Conservation (phyloP, 2,329 filamentous ascomycete species). For the Trichocomaceae sp. region DNA sequence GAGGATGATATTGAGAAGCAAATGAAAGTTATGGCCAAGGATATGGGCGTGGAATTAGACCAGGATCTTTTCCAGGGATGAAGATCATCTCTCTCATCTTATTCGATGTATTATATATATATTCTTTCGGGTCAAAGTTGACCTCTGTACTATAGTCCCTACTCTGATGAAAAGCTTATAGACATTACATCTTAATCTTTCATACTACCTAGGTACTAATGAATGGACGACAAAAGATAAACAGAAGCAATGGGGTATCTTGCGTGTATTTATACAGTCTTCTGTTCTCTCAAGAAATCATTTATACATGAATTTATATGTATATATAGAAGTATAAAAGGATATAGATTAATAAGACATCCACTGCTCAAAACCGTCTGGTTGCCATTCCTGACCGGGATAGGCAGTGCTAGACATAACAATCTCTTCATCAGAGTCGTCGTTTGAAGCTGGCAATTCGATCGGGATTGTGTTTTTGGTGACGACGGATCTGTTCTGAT, state of each 20-base stretch:
- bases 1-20: slow-evolving; percentile 86
- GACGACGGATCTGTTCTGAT: slow-evolving; percentile 19
- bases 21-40: slow-evolving; percentile 82
- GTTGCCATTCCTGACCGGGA: slow-evolving; percentile 44
- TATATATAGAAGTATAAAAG: not conserved
- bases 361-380: slow-evolving; percentile 18
- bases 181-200: not conserved
- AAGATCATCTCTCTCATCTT: not conserved
- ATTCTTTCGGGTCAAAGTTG: not conserved
- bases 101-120: not conserved
- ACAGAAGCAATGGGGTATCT: too few relatives aligned
- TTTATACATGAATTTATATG: too few relatives aligned
- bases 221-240: too few relatives aligned
- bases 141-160: slow-evolving; percentile 10
- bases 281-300: too few relatives aligned
- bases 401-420: slow-evolving; percentile 45
- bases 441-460: slow-evolving; percentile 28
- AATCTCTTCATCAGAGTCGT: slow-evolving; percentile 41
- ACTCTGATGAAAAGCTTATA: slow-evolving; percentile 6
- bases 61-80: slow-evolving; percentile 74
- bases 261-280: too few relatives aligned
- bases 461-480: slow-evolving; percentile 24
- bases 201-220: not conserved
- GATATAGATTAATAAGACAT: slow-evolving; percentile 12
- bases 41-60: slow-evolving; percentile 85